A percentile compares a stretch with the other conserved stretches of the same genome.
Evolutionary conservation across 768 basidiomycete species (phyloP).

Genomic region (Hysterangium stoloniferum): DNA sequence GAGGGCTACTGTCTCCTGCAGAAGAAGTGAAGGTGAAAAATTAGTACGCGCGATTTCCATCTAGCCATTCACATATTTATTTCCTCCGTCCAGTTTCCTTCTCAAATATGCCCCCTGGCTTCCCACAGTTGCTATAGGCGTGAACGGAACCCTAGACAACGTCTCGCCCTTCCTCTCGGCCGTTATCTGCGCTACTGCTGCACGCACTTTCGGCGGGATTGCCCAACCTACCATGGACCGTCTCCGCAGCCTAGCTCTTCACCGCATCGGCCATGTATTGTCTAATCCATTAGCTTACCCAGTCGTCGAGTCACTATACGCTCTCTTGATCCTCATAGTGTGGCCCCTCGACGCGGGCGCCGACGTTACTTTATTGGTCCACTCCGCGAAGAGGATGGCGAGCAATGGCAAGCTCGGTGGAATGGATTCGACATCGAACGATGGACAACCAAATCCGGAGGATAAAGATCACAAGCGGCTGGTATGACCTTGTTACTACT

Average conservation of each 20-base stretch:
- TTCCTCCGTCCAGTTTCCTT: background rate
- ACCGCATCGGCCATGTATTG: slow-evolving; percentile 8
- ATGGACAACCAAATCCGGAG: background rate
- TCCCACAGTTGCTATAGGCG: background rate
- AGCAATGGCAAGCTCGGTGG: background rate
- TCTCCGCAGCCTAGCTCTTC: background rate
- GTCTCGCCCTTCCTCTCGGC: slow-evolving; percentile 6
- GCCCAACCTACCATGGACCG: background rate
- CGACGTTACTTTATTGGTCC: slow-evolving; percentile 3
- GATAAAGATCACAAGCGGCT: background rate
- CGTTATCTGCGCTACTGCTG: slow-evolving; percentile 8
- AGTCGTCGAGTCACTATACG: slow-evolving; percentile 5
- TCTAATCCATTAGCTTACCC: slow-evolving; percentile 4
- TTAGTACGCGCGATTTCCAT: background rate
- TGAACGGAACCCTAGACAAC: background rate
- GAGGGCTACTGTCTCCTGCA: background rate
- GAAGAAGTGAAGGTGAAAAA: slow-evolving; percentile 2
- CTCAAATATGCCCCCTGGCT: slow-evolving; percentile 4
- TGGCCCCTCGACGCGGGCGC: slow-evolving; percentile 8
- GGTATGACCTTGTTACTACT: background rate
- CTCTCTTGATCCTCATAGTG: slow-evolving; percentile 3
- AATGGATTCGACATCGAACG: background rate
- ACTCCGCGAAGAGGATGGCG: slow-evolving; percentile 4
- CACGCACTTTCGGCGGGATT: background rate
- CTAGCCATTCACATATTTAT: background rate